Evolutionary conservation across 208 protist genomes (phyloP), one percentile per base, ranked within the genome.

Genomic region (Trypanosomatidae sp.): DNA sequence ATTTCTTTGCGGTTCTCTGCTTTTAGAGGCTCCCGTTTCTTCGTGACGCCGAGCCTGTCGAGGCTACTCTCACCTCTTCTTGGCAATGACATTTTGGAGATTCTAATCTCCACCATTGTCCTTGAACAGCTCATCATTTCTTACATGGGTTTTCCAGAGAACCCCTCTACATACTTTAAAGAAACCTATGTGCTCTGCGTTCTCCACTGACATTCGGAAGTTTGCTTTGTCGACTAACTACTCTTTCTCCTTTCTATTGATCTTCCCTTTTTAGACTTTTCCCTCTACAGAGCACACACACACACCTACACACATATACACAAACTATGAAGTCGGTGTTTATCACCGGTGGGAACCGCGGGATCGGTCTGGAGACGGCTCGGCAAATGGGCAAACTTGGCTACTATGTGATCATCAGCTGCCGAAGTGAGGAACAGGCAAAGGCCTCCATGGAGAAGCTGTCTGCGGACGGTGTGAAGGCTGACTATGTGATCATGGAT

Each of bases 261-360:
- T 22, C 43, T 46, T 56, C 17, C 39, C 25, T 1, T 62, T 8
- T 17, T 39, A 9, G n/a, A 30, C 62, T 66, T 47, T 3, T 50
- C 25, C 9, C 39, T 65, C 13, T 39, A 53, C 10, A 53, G 0
- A 53, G 4, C 10, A 46, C 25, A 41, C 43, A 39, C 25, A 19
- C 17, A 43, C 5, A 43, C 25, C 33, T 13, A 53, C n/a, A 36
- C 22, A 36, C 6, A 53, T 22, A 52, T 25, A 19, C 64, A n/a
- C 3, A 36, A 2, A 59, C 28, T 59, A 75, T 80, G 70, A 71
- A 75, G 65, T 75, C 81, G 68, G 91, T 83, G 2, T 79, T 94
- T 49, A 87, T 98, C 59, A 92, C 89, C 22, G 94, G 92, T 36
- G 88, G 68, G n/a, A 95, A 93, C 79, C 86, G 86, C 56, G 94